phyloP scores from a whole-genome alignment of 208 protist genomes.

The Trypanosoma rangeli region DNA sequence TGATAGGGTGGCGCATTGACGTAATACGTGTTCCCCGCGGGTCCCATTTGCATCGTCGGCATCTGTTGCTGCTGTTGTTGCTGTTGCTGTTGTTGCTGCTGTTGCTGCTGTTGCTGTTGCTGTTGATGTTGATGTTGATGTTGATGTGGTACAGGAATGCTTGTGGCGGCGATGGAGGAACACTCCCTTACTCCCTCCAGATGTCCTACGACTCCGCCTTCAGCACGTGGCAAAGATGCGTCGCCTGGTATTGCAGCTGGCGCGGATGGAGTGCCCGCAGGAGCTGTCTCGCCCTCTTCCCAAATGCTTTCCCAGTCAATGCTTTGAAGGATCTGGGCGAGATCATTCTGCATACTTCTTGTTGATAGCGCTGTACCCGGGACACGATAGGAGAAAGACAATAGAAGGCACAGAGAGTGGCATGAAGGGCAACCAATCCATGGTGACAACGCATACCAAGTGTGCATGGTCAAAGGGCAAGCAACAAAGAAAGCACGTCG shows the following conservation, averaged over 20 bases:
- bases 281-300: background rate
- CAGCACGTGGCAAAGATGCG: background rate
- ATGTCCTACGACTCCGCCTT: background rate
- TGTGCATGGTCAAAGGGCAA: background rate
- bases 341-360: slow-evolving; percentile 11
- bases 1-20: slow-evolving; percentile 18
- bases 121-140: background rate
- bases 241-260: background rate
- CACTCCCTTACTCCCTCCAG: slow-evolving; percentile 5
- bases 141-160: background rate
- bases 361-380: background rate
- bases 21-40: slow-evolving; percentile 23
- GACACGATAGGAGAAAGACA: background rate
- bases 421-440: background rate
- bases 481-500: background rate
- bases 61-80: slow-evolving; percentile 10
- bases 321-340: slow-evolving; percentile 16
- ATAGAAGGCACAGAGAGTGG: background rate
- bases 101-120: slow-evolving; percentile 7
- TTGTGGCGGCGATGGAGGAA: background rate
- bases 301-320: slow-evolving; percentile 22
- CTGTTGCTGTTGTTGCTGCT: background rate
- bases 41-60: slow-evolving; percentile 17
- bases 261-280: background rate
- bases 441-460: background rate